Conservation (phyloP, 495 filamentous ascomycete species). For the Neurospora intermedia region DNA sequence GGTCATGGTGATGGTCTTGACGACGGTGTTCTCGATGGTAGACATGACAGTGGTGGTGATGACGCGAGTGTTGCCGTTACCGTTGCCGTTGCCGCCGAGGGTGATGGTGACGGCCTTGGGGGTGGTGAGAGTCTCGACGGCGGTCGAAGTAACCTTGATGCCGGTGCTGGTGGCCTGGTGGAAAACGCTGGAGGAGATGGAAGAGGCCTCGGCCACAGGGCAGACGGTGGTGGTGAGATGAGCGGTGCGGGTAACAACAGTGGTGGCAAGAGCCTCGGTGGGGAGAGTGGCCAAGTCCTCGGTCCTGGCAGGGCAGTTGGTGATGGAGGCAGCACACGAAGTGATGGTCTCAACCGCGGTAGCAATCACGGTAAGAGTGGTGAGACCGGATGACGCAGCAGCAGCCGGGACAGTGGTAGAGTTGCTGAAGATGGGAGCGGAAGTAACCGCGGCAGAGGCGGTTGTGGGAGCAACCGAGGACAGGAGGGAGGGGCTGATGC, state of each 20-base stretch:
- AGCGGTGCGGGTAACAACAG: slow-evolving; percentile 34
- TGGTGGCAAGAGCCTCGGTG: slow-evolving; percentile 19
- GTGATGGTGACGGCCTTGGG: slow-evolving; percentile 26
- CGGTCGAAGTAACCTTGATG: slow-evolving; percentile 6
- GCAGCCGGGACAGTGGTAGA: background rate
- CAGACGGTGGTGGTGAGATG: slow-evolving; percentile 35
- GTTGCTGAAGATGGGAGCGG: slow-evolving; percentile 4
- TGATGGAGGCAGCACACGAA: slow-evolving; percentile 51
- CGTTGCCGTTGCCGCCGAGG: slow-evolving; percentile 28
- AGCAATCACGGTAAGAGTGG: slow-evolving; percentile 40
- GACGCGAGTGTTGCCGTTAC: slow-evolving; percentile 21
- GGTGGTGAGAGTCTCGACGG: slow-evolving; percentile 15
- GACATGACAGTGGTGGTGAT: slow-evolving; percentile 30
- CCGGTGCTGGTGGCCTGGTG: slow-evolving; percentile 24
- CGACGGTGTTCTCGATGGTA: slow-evolving; percentile 18
- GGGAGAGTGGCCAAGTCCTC: slow-evolving; percentile 22
- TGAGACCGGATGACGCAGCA: slow-evolving; percentile 15
- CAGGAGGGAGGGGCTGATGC: background rate
- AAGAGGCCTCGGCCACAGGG: slow-evolving; percentile 31
- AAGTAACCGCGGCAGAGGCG: slow-evolving; percentile 5
- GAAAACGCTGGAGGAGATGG: slow-evolving; percentile 30
- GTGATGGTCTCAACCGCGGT: slow-evolving; percentile 52
- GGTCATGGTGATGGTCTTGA: slow-evolving; percentile 14
- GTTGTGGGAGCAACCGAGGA: background rate
- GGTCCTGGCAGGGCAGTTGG: slow-evolving; percentile 47